Conservation (phyloP, 2,329 filamentous ascomycete genomes). For the Arthroderma sp. region DNA sequence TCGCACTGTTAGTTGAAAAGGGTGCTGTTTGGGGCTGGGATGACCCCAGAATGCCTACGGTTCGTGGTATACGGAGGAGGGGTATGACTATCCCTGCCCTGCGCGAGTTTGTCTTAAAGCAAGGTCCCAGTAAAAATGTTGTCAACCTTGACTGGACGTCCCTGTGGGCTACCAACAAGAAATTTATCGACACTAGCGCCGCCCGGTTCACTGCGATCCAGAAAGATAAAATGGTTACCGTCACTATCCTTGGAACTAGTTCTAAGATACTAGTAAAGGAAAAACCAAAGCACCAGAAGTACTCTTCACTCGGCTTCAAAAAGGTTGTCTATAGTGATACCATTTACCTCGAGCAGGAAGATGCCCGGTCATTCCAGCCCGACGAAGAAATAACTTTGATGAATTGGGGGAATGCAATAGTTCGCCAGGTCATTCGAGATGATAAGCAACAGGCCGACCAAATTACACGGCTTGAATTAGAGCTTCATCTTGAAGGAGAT, state of each 20-base stretch:
- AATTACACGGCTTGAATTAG: constrained; percentile 45
- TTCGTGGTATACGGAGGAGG: constrained; percentile 23
- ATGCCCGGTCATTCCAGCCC: constrained; percentile 66
- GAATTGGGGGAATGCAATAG: constrained; percentile 34
- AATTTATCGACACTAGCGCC: constrained; percentile 65
- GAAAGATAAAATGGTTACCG: constrained; percentile 57
- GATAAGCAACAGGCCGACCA: constrained; percentile 6
- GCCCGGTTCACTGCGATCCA: constrained; percentile 62
- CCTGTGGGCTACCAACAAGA: constrained; percentile 54
- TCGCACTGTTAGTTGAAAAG: constrained; percentile 24
- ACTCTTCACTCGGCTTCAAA: constrained; percentile 70
- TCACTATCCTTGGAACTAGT: constrained; percentile 53
- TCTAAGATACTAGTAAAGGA: constrained; percentile 53
- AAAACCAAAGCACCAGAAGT: constrained; percentile 81
- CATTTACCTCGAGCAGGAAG: constrained; percentile 73
- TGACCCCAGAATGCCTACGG: constrained; percentile 26
- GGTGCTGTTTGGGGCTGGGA: constrained; percentile 25
- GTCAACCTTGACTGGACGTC: constrained; percentile 38
- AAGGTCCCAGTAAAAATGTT: constrained; percentile 37
- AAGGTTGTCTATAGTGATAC: constrained; percentile 65
- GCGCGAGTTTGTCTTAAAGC: constrained; percentile 37
- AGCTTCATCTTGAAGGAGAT: constrained; percentile 72
- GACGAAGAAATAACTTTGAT: constrained; percentile 91
- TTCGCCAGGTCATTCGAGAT: constrained; percentile 11
- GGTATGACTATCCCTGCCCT: constrained; percentile 24